Evolutionary conservation across 495 filamentous ascomycete species (phyloP).

Genomic region (Lasiosphaeria hispida): DNA sequence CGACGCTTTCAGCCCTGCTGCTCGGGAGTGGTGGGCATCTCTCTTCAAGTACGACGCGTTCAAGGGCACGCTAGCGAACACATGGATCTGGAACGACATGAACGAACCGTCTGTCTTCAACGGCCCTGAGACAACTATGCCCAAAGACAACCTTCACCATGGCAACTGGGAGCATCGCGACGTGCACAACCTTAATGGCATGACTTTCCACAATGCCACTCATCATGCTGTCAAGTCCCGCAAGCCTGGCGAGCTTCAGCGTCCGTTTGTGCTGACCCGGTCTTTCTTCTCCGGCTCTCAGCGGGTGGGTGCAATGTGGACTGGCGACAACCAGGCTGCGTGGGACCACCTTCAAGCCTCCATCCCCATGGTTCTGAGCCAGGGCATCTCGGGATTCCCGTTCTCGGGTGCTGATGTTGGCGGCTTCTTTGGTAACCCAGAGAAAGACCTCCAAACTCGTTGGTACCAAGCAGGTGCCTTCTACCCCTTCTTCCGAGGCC

Average conservation of each 20-base stretch:
- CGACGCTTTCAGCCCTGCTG: slow-evolving; percentile 87
- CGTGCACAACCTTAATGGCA: slow-evolving; percentile 89
- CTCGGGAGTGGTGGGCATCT: slow-evolving; percentile 80
- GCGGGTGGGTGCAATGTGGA: slow-evolving; percentile 94
- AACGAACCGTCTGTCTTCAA: slow-evolving; percentile 99
- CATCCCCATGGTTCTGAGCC: slow-evolving; percentile 88
- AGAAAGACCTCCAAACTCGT: slow-evolving; percentile 81
- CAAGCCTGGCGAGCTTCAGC: slow-evolving; percentile 69
- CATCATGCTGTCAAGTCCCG: slow-evolving; percentile 77
- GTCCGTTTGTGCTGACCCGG: slow-evolving; percentile 89
- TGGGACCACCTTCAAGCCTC: slow-evolving; percentile 87
- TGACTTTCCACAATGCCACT: slow-evolving; percentile 92
- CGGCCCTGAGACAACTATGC: slow-evolving; percentile 95
- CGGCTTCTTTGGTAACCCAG: slow-evolving; percentile 96
- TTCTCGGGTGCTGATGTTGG: slow-evolving; percentile 96
- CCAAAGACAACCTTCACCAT: slow-evolving; percentile 91
- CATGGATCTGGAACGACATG: slow-evolving; percentile 99
- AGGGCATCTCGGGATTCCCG: slow-evolving; percentile 89
- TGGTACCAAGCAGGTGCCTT: slow-evolving; percentile 98
- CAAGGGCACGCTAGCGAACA: slow-evolving; percentile 76
- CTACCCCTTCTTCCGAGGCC: slow-evolving; percentile 98
- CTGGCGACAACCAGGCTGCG: slow-evolving; percentile 89
- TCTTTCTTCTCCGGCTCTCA: slow-evolving; percentile 89
- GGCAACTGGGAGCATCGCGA: slow-evolving; percentile 96
- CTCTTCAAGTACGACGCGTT: slow-evolving; percentile 86